Percentiles rank a stretch among this genome's conserved stretches.
Evolutionary conservation across 345 rosid genomes (phyloP).

Genomic region (Dovyalis caffra): DNA sequence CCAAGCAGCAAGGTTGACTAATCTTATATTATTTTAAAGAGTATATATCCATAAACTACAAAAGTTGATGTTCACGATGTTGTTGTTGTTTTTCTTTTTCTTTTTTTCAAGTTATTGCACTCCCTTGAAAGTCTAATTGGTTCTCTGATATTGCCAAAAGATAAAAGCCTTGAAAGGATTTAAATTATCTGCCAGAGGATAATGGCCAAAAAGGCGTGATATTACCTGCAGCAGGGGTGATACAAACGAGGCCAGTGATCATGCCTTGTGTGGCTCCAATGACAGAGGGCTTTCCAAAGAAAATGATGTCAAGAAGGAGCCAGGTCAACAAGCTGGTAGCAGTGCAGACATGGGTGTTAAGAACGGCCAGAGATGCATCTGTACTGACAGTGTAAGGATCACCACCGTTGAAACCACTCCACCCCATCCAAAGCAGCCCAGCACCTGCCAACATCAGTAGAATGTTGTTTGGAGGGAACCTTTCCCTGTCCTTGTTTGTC

Average conservation of each 20-base stretch:
- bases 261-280: constrained; percentile 69
- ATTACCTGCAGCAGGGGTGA: constrained; percentile 62
- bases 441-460: constrained; percentile 65
- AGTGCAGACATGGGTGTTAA: constrained; percentile 74
- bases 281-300: constrained; percentile 63
- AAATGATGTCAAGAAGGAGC: constrained; percentile 64
- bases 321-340: constrained; percentile 66
- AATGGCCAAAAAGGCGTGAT: neutral
- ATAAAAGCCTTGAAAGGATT: neutral
- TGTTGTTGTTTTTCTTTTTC: neutral
- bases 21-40: no score
- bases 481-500: constrained; percentile 58
- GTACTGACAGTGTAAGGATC: constrained; percentile 49
- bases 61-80: neutral
- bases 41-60: no score
- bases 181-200: neutral
- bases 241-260: constrained; percentile 65
- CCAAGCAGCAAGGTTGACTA: no score
- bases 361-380: constrained; percentile 64
- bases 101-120: no score
- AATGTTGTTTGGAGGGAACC: constrained; percentile 67
- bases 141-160: neutral
- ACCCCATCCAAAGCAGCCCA: constrained; percentile 73
- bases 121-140: no score
- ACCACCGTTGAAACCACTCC: constrained; percentile 77